Percentiles rank a stretch among this genome's conserved stretches.
Conservation (phyloP, 2,329 filamentous ascomycete species). For the Venturia effusa region DNA sequence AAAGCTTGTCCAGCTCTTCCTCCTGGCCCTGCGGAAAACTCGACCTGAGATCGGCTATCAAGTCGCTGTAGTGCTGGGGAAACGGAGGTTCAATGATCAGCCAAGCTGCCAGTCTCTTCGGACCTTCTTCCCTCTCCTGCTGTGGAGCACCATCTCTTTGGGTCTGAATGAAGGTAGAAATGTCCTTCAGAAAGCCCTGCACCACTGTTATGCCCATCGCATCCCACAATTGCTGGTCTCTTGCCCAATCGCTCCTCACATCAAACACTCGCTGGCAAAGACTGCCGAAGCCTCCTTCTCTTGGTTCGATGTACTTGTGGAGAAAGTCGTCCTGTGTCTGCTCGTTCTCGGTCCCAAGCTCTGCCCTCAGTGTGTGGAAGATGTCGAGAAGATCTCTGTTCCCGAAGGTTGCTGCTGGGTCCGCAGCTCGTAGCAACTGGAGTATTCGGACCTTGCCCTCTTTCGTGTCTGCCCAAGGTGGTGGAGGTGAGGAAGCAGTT, state of each 20-base stretch:
- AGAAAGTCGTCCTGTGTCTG: not conserved
- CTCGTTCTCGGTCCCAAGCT: not conserved
- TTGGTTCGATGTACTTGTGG: not conserved
- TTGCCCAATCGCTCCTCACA: not conserved
- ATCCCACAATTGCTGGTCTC: not conserved
- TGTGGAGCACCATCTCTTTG: not conserved
- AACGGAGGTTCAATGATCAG: slow-evolving; percentile 66
- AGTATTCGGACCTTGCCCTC: not conserved
- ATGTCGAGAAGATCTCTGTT: not conserved
- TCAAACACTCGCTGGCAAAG: not conserved
- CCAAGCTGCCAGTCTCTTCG: not conserved
- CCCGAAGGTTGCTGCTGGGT: not conserved
- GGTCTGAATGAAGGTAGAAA: not conserved
- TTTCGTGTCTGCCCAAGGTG: not conserved
- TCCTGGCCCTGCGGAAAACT: slow-evolving; percentile 40
- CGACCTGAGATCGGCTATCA: slow-evolving; percentile 55
- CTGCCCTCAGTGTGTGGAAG: not conserved
- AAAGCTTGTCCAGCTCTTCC: slow-evolving; percentile 48
- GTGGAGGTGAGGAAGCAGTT: not conserved
- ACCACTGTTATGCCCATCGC: not conserved
- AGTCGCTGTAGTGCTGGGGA: slow-evolving; percentile 53
- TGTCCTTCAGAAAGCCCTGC: not conserved
- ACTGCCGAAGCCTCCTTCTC: not conserved
- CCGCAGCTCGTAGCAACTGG: not conserved
- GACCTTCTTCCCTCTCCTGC: not conserved